Evolutionary conservation across 345 rosid genomes (phyloP).

Genomic region (Eucalyptus microcorys): DNA sequence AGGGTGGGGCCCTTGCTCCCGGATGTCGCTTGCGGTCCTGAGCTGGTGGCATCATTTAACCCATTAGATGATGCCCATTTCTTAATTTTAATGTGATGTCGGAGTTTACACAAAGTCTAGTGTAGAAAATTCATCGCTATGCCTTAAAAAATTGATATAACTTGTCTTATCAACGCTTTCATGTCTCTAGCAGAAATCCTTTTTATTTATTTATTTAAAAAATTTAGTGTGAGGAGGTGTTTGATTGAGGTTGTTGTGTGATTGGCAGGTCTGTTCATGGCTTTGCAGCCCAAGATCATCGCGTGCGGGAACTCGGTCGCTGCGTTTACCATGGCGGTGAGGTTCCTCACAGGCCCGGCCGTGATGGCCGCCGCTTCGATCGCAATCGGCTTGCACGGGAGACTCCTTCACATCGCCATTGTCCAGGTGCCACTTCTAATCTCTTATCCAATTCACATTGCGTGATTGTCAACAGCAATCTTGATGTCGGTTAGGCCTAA

Average conservation of each 20-base stretch:
- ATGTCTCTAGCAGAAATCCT: neutral
- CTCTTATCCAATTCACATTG: neutral
- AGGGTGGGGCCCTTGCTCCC: neutral
- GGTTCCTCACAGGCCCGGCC: conserved; percentile 94
- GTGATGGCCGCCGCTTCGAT: conserved; percentile 91
- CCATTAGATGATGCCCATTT: neutral
- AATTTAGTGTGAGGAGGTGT: neutral
- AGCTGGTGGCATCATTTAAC: neutral
- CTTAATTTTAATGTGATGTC: neutral
- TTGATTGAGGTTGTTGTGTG: neutral
- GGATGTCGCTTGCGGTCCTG: neutral
- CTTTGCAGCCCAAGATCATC: conserved; percentile 90
- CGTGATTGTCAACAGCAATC: neutral
- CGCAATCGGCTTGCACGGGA: conserved; percentile 71
- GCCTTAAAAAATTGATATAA: neutral
- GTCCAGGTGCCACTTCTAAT: conserved; percentile 24
- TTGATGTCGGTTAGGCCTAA: neutral
- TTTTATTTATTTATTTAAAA: rapidly evolving
- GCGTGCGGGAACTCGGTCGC: conserved; percentile 95
- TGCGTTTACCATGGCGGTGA: conserved; percentile 75
- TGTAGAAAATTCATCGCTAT: neutral
- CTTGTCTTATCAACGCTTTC: neutral
- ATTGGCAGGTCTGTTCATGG: conserved; percentile 85
- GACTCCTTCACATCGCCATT: conserved; percentile 77
- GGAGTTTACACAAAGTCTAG: neutral